Evolutionary conservation across 208 protist species (phyloP).

Genomic region (Trypanosoma vivax): DNA sequence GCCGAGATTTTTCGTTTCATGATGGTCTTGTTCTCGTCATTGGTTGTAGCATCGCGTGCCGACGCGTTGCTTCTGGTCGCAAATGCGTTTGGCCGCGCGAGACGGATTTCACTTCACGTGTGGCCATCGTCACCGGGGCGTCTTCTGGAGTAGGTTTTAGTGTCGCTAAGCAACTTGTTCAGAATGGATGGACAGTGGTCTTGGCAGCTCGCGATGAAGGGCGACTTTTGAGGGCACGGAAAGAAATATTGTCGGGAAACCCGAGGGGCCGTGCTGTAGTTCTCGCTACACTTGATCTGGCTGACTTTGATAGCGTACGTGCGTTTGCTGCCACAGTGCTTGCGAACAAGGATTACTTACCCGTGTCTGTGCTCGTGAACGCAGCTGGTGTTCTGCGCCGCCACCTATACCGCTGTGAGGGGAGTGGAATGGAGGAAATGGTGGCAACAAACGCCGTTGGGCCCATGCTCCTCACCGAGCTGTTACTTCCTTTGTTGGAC

Average conservation of each 20-base stretch:
- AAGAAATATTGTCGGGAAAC: constrained; percentile 22
- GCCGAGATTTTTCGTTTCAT: not conserved
- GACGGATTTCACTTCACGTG: constrained; percentile 47
- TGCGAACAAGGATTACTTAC: constrained; percentile 27
- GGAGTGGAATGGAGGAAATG: constrained; percentile 58
- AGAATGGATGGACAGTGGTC: constrained; percentile 74
- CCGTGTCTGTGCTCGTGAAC: constrained; percentile 68
- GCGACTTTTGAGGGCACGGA: constrained; percentile 49
- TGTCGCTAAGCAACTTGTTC: constrained; percentile 55
- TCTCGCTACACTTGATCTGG: constrained; percentile 62
- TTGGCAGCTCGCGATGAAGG: constrained; percentile 46
- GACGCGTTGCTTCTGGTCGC: constrained; percentile 33
- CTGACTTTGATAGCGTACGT: constrained; percentile 57
- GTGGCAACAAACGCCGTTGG: constrained; percentile 78
- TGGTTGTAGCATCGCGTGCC: constrained; percentile 39
- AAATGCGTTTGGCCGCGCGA: constrained; percentile 51
- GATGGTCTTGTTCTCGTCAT: constrained; percentile 16
- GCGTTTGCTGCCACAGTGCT: constrained; percentile 39
- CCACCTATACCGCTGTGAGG: constrained; percentile 28
- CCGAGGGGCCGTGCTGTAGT: constrained; percentile 31
- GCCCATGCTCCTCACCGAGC: constrained; percentile 64
- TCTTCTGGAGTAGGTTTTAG: constrained; percentile 75
- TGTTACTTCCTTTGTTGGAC: constrained; percentile 64
- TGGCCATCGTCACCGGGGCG: constrained; percentile 74
- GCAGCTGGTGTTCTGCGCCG: constrained; percentile 70